phyloP scores from a whole-genome alignment of 345 rosid species.

The Cardamine occulta region DNA sequence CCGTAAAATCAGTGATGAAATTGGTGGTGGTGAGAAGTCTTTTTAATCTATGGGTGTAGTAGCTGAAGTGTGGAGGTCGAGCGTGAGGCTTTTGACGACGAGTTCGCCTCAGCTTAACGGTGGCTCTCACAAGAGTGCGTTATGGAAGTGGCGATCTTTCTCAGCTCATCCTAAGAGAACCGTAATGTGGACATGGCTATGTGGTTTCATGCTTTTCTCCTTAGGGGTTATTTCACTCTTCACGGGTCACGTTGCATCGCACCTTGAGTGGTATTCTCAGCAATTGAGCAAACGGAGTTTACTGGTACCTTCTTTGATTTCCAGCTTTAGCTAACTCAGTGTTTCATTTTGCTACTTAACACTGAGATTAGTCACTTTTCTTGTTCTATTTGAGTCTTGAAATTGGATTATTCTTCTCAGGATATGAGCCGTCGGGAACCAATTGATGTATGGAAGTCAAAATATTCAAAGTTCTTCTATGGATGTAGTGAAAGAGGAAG shows the following conservation, averaged over 20 bases:
- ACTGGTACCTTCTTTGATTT: slow-evolving; percentile 50
- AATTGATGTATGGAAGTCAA: slow-evolving; percentile 92
- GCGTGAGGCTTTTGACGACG: slow-evolving; percentile 54
- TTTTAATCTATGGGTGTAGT: slow-evolving; percentile 52
- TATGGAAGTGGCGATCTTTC: slow-evolving; percentile 58
- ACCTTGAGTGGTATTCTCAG: slow-evolving; percentile 96
- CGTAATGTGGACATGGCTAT: slow-evolving; percentile 67
- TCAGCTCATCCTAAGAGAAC: slow-evolving; percentile 49
- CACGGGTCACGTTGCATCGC: slow-evolving; percentile 92
- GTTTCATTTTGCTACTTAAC: slow-evolving; percentile 7
- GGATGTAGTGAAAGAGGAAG: slow-evolving; percentile 90
- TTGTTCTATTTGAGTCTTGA: background rate
- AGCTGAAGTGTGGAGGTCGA: slow-evolving; percentile 60
- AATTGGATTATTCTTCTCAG: slow-evolving; percentile 39
- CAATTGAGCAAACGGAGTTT: slow-evolving; percentile 63
- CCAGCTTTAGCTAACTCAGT: background rate
- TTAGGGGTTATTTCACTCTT: slow-evolving; percentile 91
- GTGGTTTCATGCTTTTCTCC: slow-evolving; percentile 85
- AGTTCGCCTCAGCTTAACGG: slow-evolving; percentile 66
- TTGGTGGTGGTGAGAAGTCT: slow-evolving; percentile 27
- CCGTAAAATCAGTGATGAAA: slow-evolving; percentile 49
- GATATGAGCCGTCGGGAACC: slow-evolving; percentile 56
- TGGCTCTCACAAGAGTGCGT: slow-evolving; percentile 41
- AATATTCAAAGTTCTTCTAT: slow-evolving; percentile 57
- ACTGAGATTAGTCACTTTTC: slow-evolving; percentile 20